These are phyloP conservation scores for Polygonum maritimum DNA, from an alignment of 148 eudicot genomes.

Conservation along the genomic window DNA sequence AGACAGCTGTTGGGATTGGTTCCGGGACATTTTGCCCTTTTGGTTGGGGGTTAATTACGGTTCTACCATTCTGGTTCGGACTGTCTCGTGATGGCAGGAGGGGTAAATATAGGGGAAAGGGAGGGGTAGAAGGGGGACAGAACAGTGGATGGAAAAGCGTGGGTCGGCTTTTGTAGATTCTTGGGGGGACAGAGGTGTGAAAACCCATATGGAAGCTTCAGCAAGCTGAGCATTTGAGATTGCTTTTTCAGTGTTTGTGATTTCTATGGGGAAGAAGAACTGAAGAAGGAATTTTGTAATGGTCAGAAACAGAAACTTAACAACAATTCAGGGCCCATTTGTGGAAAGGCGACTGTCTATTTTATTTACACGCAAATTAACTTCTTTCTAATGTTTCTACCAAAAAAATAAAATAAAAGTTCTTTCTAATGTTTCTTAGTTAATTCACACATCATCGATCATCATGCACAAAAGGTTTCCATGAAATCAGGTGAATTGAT, in stretches of 20 bases:
- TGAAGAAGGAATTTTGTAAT: neutral
- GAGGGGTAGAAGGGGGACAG: neutral
- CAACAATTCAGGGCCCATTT: neutral
- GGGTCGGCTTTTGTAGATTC: conserved; percentile 8
- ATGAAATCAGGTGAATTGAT: too few relatives aligned
- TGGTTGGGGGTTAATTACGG: neutral
- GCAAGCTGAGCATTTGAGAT: neutral
- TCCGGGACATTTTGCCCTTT: neutral
- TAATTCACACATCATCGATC: too few relatives aligned
- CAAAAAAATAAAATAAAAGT: too few relatives aligned
- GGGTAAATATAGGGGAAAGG: neutral
- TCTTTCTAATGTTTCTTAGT: too few relatives aligned
- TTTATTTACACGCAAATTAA: neutral
- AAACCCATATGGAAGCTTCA: conserved; percentile 11
- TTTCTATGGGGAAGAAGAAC: neutral
- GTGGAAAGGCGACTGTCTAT: neutral
- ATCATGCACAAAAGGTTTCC: too few relatives aligned
- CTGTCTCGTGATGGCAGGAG: neutral
- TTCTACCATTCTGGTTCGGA: conserved; percentile 5
- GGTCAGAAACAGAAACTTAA: neutral
- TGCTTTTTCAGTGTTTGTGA: neutral
- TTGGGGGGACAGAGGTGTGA: conserved; percentile 9
- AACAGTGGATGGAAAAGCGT: neutral
- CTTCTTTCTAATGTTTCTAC: neutral
- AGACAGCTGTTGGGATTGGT: neutral